Evolutionary conservation across 768 basidiomycete genomes (phyloP), one percentile per base, ranked within the genome.

Genomic region (Coprinopsis strossmayeri): DNA sequence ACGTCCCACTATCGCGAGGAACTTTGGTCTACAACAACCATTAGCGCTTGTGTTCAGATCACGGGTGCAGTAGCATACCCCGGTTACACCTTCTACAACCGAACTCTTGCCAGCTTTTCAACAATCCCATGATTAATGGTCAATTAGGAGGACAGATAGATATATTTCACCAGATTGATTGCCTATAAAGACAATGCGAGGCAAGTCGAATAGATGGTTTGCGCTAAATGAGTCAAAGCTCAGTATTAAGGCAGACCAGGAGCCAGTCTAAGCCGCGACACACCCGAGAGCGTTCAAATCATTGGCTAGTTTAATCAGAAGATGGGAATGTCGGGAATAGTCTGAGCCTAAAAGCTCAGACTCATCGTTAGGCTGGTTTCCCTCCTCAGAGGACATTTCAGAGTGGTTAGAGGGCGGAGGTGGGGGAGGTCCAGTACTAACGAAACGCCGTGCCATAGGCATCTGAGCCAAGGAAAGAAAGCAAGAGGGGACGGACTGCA

Each of bases 1-100:
- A 81, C 0, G 78, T 81, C 17, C 79, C 79, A 35, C 76, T 76
- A 34, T 81, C 81, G 25, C 81, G 65, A 10, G 81, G 81, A 24
- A 83, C 79, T 42, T 64, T 77, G 25, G 82, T 77, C 81, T 82
- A 32, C 15, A n/a, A n/a, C n/a, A 32, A 32, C 9, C 30, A 32
- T 32, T 15, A 15, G 30, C 7, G 9, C 9, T 32, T 15, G 15
- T 32, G 30, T 32, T 7, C 15, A 7, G 15, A 32, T 15, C 30
- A 7, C 9, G 30, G 30, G 9, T 32, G 30, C 15, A 7, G 15
- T 32, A 15, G 17, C 74, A 20, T 54, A 81, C 79, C 7, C 78
- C 76, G 12, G 69, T 78, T 0, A 80, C 74, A 0, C 75, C 78
- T 46, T 81, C 79, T 0, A 81, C 77, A 0, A 81, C 58, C 0